Conservation (phyloP, 2,329 filamentous ascomycete species). For the Aureobasidium lini region DNA sequence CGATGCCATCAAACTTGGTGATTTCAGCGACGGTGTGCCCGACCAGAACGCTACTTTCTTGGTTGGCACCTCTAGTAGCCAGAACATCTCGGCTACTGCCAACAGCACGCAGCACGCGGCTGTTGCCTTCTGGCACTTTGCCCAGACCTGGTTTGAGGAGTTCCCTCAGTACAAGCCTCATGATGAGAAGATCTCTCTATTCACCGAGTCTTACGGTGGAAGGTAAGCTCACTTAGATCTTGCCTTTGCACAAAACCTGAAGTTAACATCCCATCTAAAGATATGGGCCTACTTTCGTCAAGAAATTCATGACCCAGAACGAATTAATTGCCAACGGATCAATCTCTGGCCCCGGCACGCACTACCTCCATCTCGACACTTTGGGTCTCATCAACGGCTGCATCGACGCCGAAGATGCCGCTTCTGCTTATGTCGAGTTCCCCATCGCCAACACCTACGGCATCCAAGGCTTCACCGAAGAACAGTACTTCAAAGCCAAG, state of each 20-base stretch:
- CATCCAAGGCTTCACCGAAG: conserved; percentile 43
- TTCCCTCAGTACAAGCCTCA: conserved; percentile 33
- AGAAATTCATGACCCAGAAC: conserved; percentile 53
- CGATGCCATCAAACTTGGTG: conserved; percentile 16
- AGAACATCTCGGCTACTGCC: conserved; percentile 30
- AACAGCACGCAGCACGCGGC: conserved; percentile 27
- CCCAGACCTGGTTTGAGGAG: conserved; percentile 45
- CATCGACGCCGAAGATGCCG: conserved; percentile 44
- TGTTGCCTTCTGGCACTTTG: conserved; percentile 53
- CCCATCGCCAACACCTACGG: conserved; percentile 54
- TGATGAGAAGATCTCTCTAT: conserved; percentile 51
- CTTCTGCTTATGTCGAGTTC: conserved; percentile 28
- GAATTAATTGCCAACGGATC: conserved; percentile 44
- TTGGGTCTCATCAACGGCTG: conserved; percentile 51
- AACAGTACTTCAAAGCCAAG: conserved; percentile 37
- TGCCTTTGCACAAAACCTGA: too few relatives aligned
- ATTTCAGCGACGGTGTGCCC: conserved; percentile 30
- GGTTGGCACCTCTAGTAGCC: conserved; percentile 53
- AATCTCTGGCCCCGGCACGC: conserved; percentile 35
- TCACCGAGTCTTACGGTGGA: conserved; percentile 62
- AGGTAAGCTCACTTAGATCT: conserved; percentile 22
- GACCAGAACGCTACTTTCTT: conserved; percentile 25
- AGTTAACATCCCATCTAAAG: neutral
- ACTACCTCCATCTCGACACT: conserved; percentile 43
- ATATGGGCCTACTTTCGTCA: conserved; percentile 44